Percentiles rank a stretch among this genome's conserved stretches.
These are phyloP conservation scores for Colletotrichum brevisporum DNA, from an alignment of 2,329 filamentous ascomycete species.

Conservation along the genomic window DNA sequence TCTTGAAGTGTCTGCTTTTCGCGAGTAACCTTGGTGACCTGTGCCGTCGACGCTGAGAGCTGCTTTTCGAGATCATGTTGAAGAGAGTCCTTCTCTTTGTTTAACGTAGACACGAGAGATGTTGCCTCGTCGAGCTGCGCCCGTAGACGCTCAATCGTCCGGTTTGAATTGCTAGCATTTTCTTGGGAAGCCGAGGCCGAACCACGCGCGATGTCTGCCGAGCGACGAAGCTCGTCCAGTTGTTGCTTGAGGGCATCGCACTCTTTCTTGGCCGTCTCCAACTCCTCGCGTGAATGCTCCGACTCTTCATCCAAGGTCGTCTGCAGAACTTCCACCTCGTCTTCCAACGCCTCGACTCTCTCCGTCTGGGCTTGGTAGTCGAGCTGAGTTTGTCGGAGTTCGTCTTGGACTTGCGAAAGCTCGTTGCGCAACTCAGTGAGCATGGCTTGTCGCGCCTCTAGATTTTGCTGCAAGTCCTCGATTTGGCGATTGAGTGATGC, in stretches of 20 bases:
- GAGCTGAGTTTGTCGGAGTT: conserved; percentile 77
- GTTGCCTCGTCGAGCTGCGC: conserved; percentile 38
- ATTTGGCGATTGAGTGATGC: conserved; percentile 80
- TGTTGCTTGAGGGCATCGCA: conserved; percentile 61
- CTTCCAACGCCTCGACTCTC: conserved; percentile 78
- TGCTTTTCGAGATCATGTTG: conserved; percentile 67
- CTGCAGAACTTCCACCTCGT: conserved; percentile 83
- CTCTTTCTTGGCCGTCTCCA: conserved; percentile 60
- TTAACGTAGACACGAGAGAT: conserved; percentile 38
- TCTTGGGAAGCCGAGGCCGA: conserved; percentile 36
- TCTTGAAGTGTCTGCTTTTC: conserved; percentile 77
- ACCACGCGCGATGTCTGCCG: conserved; percentile 39
- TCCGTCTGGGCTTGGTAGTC: conserved; percentile 74
- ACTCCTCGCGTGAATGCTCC: conserved; percentile 67
- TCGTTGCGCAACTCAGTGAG: conserved; percentile 77
- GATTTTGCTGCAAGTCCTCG: conserved; percentile 78
- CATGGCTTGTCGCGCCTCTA: conserved; percentile 75
- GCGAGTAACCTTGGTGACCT: conserved; percentile 67
- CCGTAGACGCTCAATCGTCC: conserved; percentile 52
- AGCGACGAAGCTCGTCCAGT: conserved; percentile 51
- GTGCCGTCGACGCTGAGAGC: conserved; percentile 70
- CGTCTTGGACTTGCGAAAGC: conserved; percentile 75
- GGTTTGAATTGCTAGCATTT: conserved; percentile 41
- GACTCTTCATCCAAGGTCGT: conserved; percentile 75
- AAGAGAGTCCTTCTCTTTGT: conserved; percentile 55